A percentile compares a stretch with the other conserved stretches of the same genome.
Conservation (phyloP, 2,329 filamentous ascomycete genomes). For the Fusarium nanum region DNA sequence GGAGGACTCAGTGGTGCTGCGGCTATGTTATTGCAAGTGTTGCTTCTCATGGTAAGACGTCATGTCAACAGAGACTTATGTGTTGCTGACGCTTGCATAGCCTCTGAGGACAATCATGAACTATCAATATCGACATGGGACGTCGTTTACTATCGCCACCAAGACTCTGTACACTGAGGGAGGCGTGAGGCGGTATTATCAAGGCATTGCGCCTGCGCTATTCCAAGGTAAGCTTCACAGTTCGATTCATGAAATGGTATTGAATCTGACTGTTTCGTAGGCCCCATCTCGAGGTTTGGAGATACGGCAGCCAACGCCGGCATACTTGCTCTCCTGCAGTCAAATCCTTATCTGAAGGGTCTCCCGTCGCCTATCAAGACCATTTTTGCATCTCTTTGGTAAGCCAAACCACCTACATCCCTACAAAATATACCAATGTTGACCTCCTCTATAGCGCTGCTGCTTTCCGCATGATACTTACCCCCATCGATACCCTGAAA, state of each 20-base stretch:
- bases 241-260: fast-evolving
- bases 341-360: slow-evolving; percentile 58
- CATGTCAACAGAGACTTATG: fast-evolving
- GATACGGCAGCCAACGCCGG: slow-evolving; percentile 63
- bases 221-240: slow-evolving; percentile 53
- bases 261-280: slow-evolving; percentile 36
- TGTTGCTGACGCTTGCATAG: slow-evolving; percentile 38
- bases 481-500: slow-evolving; percentile 62
- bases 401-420: background rate
- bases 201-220: slow-evolving; percentile 58
- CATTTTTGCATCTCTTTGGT: slow-evolving; percentile 60
- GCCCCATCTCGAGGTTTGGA: slow-evolving; percentile 59
- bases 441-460: slow-evolving; percentile 51
- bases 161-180: slow-evolving; percentile 57
- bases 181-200: slow-evolving; percentile 58
- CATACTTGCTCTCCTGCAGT: slow-evolving; percentile 60
- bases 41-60: slow-evolving; percentile 58
- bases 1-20: slow-evolving; percentile 61
- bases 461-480: slow-evolving; percentile 60
- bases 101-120: slow-evolving; percentile 64
- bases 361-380: slow-evolving; percentile 59
- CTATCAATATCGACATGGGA: slow-evolving; percentile 62
- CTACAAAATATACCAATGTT: fast-evolving
- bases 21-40: slow-evolving; percentile 61
- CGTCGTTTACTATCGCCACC: slow-evolving; percentile 54